These are phyloP conservation scores for Trichosporon sp. DNA, from an alignment of 1,284 basidiomycete species.

Conservation along the genomic window DNA sequence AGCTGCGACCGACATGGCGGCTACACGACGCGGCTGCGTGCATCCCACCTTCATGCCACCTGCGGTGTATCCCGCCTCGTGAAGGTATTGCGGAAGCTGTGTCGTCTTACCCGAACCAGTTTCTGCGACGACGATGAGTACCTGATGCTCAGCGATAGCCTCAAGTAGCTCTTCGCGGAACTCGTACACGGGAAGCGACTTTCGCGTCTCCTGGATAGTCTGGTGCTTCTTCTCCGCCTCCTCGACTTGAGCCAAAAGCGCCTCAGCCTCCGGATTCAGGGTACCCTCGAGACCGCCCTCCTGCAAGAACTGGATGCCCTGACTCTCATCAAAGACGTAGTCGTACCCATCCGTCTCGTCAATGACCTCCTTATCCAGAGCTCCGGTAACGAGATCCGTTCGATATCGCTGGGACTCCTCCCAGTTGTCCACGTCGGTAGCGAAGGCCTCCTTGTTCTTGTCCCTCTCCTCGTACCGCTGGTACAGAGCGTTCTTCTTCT, in stretches of 20 bases:
- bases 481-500: slow-evolving; percentile 88
- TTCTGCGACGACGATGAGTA: slow-evolving; percentile 86
- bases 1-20: slow-evolving; percentile 97
- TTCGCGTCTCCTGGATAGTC: slow-evolving; percentile 83
- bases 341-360: slow-evolving; percentile 73
- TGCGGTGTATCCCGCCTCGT: slow-evolving; percentile 91
- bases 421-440: slow-evolving; percentile 95
- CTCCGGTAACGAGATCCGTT: slow-evolving; percentile 80
- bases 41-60: slow-evolving; percentile 89
- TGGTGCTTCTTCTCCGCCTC: slow-evolving; percentile 83
- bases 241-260: slow-evolving; percentile 80
- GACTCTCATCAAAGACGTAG: slow-evolving; percentile 96
- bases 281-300: slow-evolving; percentile 70
- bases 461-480: slow-evolving; percentile 86
- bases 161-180: slow-evolving; percentile 81
- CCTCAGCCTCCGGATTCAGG: slow-evolving; percentile 79
- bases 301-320: slow-evolving; percentile 93
- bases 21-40: slow-evolving; percentile 96
- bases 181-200: slow-evolving; percentile 80
- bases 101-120: slow-evolving; percentile 98
- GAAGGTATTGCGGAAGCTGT: slow-evolving; percentile 94
- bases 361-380: slow-evolving; percentile 74
- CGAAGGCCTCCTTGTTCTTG: slow-evolving; percentile 73
- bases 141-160: slow-evolving; percentile 84
- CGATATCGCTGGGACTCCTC: slow-evolving; percentile 86